phyloP scores from a whole-genome alignment of 1,284 basidiomycete genomes.

The Acaromyces ingoldii region DNA sequence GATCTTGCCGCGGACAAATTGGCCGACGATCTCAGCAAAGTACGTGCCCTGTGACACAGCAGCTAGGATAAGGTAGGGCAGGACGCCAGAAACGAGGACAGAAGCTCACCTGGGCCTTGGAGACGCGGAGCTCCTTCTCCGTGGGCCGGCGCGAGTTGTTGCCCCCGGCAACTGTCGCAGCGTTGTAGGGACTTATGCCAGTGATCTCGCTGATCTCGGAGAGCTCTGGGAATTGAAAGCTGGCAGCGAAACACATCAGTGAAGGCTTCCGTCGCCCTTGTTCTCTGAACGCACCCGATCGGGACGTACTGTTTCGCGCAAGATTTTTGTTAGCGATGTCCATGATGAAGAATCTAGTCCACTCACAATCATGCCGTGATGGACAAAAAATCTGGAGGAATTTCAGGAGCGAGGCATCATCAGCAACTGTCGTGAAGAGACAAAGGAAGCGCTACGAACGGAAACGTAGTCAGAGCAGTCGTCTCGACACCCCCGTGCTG shows the following conservation, averaged over 20 bases:
- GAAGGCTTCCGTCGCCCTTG: no score
- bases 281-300: neutral
- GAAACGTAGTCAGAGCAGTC: constrained; percentile 36
- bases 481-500: constrained; percentile 53
- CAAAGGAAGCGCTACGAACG: no score
- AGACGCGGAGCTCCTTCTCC: constrained; percentile 21
- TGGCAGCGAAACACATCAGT: no score
- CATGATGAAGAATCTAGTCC: no score
- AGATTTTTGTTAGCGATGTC: no score
- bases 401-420: no score
- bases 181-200: constrained; percentile 28
- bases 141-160: constrained; percentile 29
- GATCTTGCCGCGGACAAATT: no score
- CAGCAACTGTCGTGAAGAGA: no score
- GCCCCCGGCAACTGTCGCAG: constrained; percentile 32
- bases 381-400: constrained; percentile 38
- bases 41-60: no score
- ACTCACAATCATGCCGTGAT: constrained; percentile 39
- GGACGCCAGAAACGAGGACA: no score
- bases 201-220: constrained; percentile 19
- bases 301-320: neutral
- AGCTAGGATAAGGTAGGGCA: no score
- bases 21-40: no score
- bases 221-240: constrained; percentile 20
- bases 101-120: constrained; percentile 32